Evolutionary conservation across 805 yeast species (phyloP), one percentile per base, ranked within the genome.

Genomic region (Cyberlindnera americana): DNA sequence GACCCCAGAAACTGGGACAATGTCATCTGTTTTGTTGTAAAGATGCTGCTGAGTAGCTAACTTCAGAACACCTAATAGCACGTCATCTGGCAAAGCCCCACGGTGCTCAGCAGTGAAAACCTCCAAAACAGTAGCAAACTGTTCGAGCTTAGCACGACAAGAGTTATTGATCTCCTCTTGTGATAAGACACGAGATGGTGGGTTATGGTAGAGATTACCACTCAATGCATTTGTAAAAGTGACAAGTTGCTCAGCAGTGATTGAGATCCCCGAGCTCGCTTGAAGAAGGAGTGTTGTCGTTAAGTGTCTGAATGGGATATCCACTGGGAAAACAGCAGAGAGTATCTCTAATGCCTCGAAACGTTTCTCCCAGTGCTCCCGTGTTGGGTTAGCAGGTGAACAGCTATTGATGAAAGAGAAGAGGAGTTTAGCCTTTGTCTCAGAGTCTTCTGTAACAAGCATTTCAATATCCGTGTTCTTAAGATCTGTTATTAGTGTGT

Each of bases 31-130:
- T 29, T 22, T 38, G 6, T 4, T 2, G 23, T 33, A 54, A 10
- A 47, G 17, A 25, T 51, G 51, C 21, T 54, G 56, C 28, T 53
- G 57, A 1, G 57, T 52, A 6, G 44, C 38, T 4, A 53, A 30
- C 25, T 48, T 50, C 31, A 55, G 29, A 3, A 55, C 25, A 2
- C 37, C 35, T 19, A 55, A 19, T 5, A 44, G 19, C 1, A 49
- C 28, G 1, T 44, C 47, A 33, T 47, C 50, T 12, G 47, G 37
- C 2, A 55, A n/a, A 2, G 33, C 17, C 1, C 25, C 35, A n/a
- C 46, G 35, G 18, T 44, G n/a, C 13, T 45, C 40, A 3, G 49
- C 41, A 7, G 38, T 40, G 19, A 42, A 29, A 2, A 43, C 8
- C 19, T 46, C 39, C 24, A 50, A 18, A 1, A 54, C 40, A 11